Base-by-base conservation (phyloP, 345 rosid genomes). In the Fremontodendron californicum region DNA sequence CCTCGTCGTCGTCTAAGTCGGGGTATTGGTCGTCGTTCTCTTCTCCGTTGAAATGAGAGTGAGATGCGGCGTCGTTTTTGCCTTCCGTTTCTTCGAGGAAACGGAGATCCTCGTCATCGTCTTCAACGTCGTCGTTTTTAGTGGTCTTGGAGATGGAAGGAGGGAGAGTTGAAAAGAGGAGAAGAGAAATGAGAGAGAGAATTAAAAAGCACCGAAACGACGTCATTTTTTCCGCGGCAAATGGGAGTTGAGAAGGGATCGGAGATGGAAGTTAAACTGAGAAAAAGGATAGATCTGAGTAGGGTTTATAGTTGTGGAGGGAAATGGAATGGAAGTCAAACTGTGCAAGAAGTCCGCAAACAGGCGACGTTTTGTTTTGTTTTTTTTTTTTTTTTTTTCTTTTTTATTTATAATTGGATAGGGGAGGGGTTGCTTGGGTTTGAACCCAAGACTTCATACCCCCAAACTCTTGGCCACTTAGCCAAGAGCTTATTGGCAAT, bases 41-140 rank as follows among this genome's bases (percentile, higher is more conserved):
- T 19, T 29, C 86, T 13, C 72, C 82, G 79, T 75, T 78, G 13
- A 76, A 27, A 74, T 74, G 37, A 29, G 57, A 71, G 52, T 77
- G 70, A 9, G 77, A 37, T 10, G 51, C 33, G 73, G 76, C 85
- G 51, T 75, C 83, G 31, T 74, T 77, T 79, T 81, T 63, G 52
- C 55, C 25, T 27, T 82, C 87, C 15, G 75, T 25, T 27, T 89
- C 93, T 76, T 93, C 98, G 75, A 93, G 98, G 86, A 93, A 93
- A 81, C 92, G 87, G 85, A 91, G 92, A 84, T 91, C 93, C 75
- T 91, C 93, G 46, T 87, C n/a, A n/a, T n/a, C 93, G 67, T 87
- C 88, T 23, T 78, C 77, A 1, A 51, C 33, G 46, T 68, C 73
- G 10, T 67, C 85, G 7, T 77, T 78, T 39, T 81, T 19, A 6